A percentile compares a stretch with the other conserved stretches of the same genome.
phyloP scores from a whole-genome alignment of 2,329 filamentous ascomycete genomes.

The Phyllosticta paracitricarpa region DNA sequence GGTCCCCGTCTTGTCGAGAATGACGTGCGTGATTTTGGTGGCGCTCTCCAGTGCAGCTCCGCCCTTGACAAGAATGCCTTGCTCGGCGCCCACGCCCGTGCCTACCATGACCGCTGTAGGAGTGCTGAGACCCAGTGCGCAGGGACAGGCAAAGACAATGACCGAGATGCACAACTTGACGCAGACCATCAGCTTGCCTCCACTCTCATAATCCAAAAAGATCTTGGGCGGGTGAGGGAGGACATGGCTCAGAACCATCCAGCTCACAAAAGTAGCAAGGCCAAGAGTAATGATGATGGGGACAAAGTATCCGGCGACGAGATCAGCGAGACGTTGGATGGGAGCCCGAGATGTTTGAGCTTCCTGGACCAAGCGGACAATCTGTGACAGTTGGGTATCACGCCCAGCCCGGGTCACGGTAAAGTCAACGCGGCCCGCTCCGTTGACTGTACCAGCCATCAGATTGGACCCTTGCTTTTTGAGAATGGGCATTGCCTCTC shows the following conservation, averaged over 20 bases:
- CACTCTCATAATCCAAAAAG: slow-evolving; percentile 69
- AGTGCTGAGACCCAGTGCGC: slow-evolving; percentile 88
- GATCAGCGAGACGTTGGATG: slow-evolving; percentile 87
- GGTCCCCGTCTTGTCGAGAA: slow-evolving; percentile 94
- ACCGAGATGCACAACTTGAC: slow-evolving; percentile 96
- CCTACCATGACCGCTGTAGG: slow-evolving; percentile 98
- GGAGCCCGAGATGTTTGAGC: slow-evolving; percentile 90
- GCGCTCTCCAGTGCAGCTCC: slow-evolving; percentile 84
- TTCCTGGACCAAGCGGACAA: slow-evolving; percentile 95
- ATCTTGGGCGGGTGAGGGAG: slow-evolving; percentile 77
- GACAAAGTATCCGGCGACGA: slow-evolving; percentile 87
- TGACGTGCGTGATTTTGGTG: slow-evolving; percentile 80
- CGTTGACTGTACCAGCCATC: slow-evolving; percentile 93
- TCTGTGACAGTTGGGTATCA: slow-evolving; percentile 94
- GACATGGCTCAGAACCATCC: slow-evolving; percentile 91
- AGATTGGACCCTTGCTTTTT: slow-evolving; percentile 72
- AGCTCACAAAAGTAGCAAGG: slow-evolving; percentile 71
- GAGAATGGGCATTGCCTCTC: slow-evolving; percentile 88
- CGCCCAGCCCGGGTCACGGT: slow-evolving; percentile 84
- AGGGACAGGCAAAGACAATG: slow-evolving; percentile 96
- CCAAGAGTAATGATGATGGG: slow-evolving; percentile 80
- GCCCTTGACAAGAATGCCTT: slow-evolving; percentile 96
- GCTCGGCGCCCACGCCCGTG: slow-evolving; percentile 89
- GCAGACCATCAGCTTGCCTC: slow-evolving; percentile 92
- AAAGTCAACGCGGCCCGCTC: slow-evolving; percentile 83